Base-by-base conservation (phyloP, 495 filamentous ascomycete species). In the Cairneyella variabilis region DNA sequence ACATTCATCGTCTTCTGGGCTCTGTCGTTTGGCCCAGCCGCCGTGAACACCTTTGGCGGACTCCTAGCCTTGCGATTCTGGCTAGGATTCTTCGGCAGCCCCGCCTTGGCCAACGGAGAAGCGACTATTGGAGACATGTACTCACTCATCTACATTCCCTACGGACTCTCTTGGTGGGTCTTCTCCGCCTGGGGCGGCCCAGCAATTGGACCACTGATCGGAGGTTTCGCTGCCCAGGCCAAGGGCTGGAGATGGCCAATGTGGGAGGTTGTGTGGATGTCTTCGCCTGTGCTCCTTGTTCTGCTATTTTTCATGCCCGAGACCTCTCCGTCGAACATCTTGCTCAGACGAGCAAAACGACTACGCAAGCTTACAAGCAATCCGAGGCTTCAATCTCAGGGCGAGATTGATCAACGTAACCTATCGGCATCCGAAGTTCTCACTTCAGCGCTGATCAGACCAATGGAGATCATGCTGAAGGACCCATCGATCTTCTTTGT, bases 51-150 rank as follows among this genome's bases (percentile, higher is more conserved):
- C 56, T 83, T 86, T 27, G 62, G 72, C 27, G 86, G 86, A 0
- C 76, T 91, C 71, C 71, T 91, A 41, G 66, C 88, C 9, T 73
- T 79, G 37, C 81, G 89, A 1, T 92, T 91, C 58, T 71, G 90
- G 47, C 77, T 80, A 60, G 89, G 88, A 2, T 66, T 91, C 39
- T 76, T 85, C 18, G 86, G 86, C 3, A 81, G 77, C 37, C 86
- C 87, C 1, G 90, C 89, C 61, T 66, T 91, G 18, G 83, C 77
- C 51, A 85, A 88, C 17, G 85, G 85, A 17, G 86, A 83, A 26
- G 88, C 85, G 0, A 86, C 85, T 2, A 79, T 90, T 2, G 85
- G 83, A 11, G 87, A 92, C 62, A 77, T 90, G 74, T 90, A 90
- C 63, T 67, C 72, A 39, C 78, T 76, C 28, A 68, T 80, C 50